phyloP scores from a whole-genome alignment of 345 rosid genomes.

The Eucalyptus sideroxylon region DNA sequence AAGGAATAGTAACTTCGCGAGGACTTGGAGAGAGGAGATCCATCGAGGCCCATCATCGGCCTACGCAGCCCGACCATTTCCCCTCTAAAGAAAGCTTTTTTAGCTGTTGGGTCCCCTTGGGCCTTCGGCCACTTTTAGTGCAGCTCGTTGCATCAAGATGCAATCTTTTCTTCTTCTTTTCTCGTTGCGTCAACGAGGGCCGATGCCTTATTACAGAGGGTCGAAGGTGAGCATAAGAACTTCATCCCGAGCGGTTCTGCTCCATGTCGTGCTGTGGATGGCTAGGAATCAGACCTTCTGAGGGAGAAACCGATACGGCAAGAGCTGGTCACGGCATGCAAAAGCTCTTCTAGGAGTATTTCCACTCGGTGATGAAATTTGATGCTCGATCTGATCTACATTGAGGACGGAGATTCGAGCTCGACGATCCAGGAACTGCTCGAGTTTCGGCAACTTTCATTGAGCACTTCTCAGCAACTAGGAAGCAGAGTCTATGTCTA shows the following conservation, averaged over 20 bases:
- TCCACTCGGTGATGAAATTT: neutral
- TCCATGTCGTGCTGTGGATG: neutral
- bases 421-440: fast-evolving
- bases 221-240: neutral
- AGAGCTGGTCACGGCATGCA: neutral
- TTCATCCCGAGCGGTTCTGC: neutral
- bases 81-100: neutral
- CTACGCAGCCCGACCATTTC: neutral
- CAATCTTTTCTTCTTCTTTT: neutral
- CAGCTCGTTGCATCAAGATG: neutral
- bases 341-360: neutral
- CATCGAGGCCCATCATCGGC: neutral
- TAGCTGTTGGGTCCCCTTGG: neutral
- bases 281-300: neutral
- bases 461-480: neutral
- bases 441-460: neutral
- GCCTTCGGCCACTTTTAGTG: neutral
- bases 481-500: neutral
- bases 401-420: neutral
- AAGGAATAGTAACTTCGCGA: neutral
- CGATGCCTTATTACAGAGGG: neutral
- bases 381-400: neutral
- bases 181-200: neutral
- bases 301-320: neutral
- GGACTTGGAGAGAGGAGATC: neutral